Conservation (phyloP, 306 rosid genomes). For the Quercus berberidifolia region DNA sequence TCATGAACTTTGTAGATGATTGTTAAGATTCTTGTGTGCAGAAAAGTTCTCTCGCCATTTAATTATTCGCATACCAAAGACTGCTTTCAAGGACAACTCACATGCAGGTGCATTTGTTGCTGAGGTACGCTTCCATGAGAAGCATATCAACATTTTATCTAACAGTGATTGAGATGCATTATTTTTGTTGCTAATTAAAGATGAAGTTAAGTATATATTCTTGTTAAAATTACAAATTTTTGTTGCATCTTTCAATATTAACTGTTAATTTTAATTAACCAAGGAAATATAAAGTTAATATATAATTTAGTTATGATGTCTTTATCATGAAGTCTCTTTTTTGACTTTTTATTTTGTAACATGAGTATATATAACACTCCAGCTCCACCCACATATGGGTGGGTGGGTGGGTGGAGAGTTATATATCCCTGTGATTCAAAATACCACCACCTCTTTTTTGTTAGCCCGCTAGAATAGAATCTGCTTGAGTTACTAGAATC, state of each 20-base stretch:
- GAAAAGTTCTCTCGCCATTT: conserved; percentile 56
- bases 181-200: not conserved
- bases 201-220: not conserved
- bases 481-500: conserved; percentile 15
- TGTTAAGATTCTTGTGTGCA: conserved; percentile 33
- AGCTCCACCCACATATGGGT: no score
- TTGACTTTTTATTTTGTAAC: no score
- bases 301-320: not conserved
- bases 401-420: no score
- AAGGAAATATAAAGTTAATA: conserved; percentile 1
- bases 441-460: not conserved
- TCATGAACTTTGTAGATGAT: not conserved
- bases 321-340: not conserved
- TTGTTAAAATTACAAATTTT: not conserved
- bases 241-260: conserved; percentile 6
- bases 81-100: conserved; percentile 88
- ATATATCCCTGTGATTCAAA: no score
- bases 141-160: not conserved
- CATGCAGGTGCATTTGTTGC: conserved; percentile 92
- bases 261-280: not conserved
- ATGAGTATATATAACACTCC: no score
- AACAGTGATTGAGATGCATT: not conserved
- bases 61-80: conserved; percentile 28
- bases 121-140: conserved; percentile 59
- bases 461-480: conserved; percentile 15